A percentile compares a stretch with the other conserved stretches of the same genome.
phyloP scores from a whole-genome alignment of 2,329 filamentous ascomycete genomes.

The Sporothrix brasiliensis region DNA sequence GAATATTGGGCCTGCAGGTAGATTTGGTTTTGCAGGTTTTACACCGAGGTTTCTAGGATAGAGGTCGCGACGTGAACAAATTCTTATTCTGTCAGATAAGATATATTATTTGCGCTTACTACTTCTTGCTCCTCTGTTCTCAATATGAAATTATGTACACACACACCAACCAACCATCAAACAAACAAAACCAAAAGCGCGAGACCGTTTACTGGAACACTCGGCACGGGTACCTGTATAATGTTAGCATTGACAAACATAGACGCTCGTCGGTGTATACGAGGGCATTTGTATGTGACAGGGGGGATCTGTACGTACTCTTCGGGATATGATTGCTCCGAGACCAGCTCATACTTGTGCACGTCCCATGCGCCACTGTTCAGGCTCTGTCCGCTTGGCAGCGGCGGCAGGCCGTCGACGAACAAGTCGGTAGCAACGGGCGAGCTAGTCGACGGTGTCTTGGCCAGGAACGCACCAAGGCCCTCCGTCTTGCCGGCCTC shows the following conservation, averaged over 20 bases:
- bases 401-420: constrained; percentile 78
- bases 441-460: constrained; percentile 51
- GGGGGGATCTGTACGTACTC: constrained; percentile 51
- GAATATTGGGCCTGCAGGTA: neutral
- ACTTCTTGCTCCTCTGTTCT: neutral
- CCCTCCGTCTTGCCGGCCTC: constrained; percentile 73
- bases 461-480: constrained; percentile 73
- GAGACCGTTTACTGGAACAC: constrained; percentile 55
- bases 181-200: too few relatives aligned
- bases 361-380: constrained; percentile 61
- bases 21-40: neutral
- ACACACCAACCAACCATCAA: constrained; percentile 26
- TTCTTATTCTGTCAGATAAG: neutral
- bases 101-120: constrained; percentile 29
- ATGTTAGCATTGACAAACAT: constrained; percentile 8
- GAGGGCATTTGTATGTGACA: neutral
- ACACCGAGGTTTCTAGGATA: neutral
- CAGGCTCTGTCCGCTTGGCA: constrained; percentile 70
- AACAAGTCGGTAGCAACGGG: constrained; percentile 63
- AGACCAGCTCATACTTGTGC: constrained; percentile 67
- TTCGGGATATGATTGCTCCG: constrained; percentile 71
- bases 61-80: neutral
- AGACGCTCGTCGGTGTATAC: neutral
- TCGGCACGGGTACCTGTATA: constrained; percentile 63
- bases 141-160: constrained; percentile 31